phyloP scores from a whole-genome alignment of 305 asterid species.

The Withania somnifera region DNA sequence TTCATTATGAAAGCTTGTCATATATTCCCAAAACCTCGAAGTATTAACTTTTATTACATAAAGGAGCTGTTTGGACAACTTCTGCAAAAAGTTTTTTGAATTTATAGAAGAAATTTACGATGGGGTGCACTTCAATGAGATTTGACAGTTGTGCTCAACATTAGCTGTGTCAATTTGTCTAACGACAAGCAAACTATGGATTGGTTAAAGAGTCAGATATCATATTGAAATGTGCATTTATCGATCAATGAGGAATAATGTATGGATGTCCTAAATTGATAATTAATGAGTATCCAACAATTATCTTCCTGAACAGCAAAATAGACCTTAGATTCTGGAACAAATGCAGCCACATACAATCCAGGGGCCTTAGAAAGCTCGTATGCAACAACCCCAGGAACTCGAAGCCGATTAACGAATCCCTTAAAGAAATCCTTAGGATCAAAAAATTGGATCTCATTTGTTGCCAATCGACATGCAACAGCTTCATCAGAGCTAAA shows the following conservation, averaged over 20 bases:
- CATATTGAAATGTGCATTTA: not conserved
- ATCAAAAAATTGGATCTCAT: slow-evolving; percentile 81
- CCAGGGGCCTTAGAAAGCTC: slow-evolving; percentile 78
- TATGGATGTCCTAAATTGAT: not conserved
- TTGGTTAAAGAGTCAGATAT: not conserved
- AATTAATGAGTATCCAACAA: not conserved
- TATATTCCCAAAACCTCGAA: not conserved
- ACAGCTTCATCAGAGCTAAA: slow-evolving; percentile 72
- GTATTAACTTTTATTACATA: not conserved
- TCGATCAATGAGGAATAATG: not conserved
- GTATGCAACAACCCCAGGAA: slow-evolving; percentile 69
- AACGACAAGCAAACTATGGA: not conserved
- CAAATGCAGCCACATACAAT: slow-evolving; percentile 64
- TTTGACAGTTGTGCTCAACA: not conserved
- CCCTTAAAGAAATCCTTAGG: slow-evolving; percentile 69
- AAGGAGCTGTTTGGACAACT: not conserved
- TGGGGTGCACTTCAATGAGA: not conserved
- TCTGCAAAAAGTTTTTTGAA: not conserved
- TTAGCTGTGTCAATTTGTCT: not conserved
- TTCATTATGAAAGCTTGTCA: not conserved
- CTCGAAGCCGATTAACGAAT: slow-evolving; percentile 57
- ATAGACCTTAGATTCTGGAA: slow-evolving; percentile 88
- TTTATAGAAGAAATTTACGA: not conserved
- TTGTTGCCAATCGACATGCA: slow-evolving; percentile 80
- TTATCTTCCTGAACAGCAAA: not conserved